A percentile compares a stretch with the other conserved stretches of the same genome.
Conservation (phyloP, 164 flowering plant genomes). For the Annona squamosa region DNA sequence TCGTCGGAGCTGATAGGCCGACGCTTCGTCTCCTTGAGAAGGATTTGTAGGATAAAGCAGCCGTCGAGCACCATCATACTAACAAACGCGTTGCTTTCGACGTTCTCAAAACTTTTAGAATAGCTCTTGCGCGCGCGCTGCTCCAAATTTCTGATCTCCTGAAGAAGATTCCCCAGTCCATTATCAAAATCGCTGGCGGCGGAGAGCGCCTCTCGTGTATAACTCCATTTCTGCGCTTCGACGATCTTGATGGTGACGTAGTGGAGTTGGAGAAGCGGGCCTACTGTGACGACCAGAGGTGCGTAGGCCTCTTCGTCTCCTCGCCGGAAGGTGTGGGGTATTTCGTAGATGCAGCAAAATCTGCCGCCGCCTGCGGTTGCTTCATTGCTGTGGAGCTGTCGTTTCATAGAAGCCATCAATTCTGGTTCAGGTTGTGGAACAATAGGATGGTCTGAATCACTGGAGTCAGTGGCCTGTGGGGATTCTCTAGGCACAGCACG, state of each 20-base stretch:
- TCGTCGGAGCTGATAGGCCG: not conserved
- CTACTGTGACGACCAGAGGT: not conserved
- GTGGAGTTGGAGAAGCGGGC: not conserved
- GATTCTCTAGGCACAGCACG: no score
- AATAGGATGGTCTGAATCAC: no score
- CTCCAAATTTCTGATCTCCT: not conserved
- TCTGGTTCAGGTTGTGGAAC: not conserved
- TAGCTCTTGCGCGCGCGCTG: conserved; percentile 37
- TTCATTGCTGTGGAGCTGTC: not conserved
- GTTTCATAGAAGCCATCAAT: not conserved
- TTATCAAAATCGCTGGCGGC: no score
- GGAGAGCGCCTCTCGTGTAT: not conserved
- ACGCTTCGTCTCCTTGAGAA: conserved; percentile 30
- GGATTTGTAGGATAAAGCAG: conserved; percentile 3
- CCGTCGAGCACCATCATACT: conserved; percentile 5
- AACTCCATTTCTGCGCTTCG: conserved; percentile 2
- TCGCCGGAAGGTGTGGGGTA: not conserved
- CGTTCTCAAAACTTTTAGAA: conserved; percentile 22
- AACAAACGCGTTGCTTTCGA: conserved; percentile 23
- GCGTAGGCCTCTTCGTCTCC: not conserved
- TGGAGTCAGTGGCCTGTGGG: no score
- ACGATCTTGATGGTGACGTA: not conserved
- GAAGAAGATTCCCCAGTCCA: no score
- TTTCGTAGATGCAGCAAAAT: not conserved
- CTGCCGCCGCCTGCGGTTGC: not conserved